Evolutionary conservation across 1,139 yeast species (phyloP), one percentile per base, ranked within the genome.

Genomic region (Suhomyces bokatorum): DNA sequence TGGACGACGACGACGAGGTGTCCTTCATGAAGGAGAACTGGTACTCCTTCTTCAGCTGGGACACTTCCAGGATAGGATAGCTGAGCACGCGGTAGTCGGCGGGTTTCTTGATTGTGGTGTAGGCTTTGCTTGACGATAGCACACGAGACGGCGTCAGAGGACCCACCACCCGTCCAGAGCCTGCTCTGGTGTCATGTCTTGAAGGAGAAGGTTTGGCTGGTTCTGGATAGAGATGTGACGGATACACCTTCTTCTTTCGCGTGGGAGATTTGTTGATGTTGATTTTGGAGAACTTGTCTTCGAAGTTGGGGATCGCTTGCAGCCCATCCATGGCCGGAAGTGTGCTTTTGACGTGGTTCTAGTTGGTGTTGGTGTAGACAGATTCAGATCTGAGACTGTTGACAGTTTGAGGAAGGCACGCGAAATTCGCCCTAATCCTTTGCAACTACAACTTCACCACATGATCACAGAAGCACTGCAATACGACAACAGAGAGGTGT

Each of bases 11-110:
- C 4, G 74, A 67, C 4, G 73, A 52, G 0, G 75, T 70, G 14
- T 66, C 72, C 38, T 59, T 58, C 75, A 70, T 70, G 44, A 70
- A 70, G 6, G 74, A 67, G 45, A 63, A 65, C 46, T 54, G 63
- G 41, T 52, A 51, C 16, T 58, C 54, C 32, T 50, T 42, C 41
- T 46, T 48, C 40, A 42, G 47, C 13, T 39, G 26, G 2, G 53
- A 41, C 7, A 39, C 42, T 16, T 50, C 52, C 5, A 48, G 37
- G 30, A 44, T 33, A 3, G 53, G 52, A 26, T 49, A 49, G 32
- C 49, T 48, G 4, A 48, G 36, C 14, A 49, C 32, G 16, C 55
- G 15, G 31, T 38, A 49, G 6, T 50, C 55, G 6, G 32, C 15
- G 9, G 50, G 48, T 14, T 46, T 32, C 31, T 46, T 48, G 20